A percentile compares a stretch with the other conserved stretches of the same genome.
Conservation (phyloP, 306 rosid species). For the Luffa acutangula region DNA sequence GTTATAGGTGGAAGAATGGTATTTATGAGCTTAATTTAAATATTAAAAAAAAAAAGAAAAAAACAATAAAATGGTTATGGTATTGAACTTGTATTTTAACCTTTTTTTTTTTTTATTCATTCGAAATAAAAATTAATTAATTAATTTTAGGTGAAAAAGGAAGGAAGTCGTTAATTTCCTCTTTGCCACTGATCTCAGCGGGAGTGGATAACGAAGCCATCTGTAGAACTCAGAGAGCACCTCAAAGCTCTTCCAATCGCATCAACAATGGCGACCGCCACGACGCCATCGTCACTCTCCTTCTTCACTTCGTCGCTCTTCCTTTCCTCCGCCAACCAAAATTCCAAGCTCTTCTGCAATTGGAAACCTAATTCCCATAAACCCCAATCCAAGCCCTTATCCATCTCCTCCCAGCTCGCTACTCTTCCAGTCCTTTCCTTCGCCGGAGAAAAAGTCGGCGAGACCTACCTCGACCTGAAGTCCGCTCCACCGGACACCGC, state of each 20-base stretch:
- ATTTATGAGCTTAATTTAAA: too few relatives aligned
- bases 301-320: constrained; percentile 49
- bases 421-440: constrained; percentile 77
- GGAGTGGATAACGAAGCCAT: constrained; percentile 11
- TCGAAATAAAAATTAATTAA: too few relatives aligned
- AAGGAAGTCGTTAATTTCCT: neutral
- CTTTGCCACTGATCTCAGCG: neutral
- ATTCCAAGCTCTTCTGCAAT: constrained; percentile 8
- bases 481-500: constrained; percentile 73
- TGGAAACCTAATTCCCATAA: constrained; percentile 16
- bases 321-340: constrained; percentile 25
- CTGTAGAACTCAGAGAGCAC: neutral
- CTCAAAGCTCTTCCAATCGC: neutral
- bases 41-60: too few relatives aligned
- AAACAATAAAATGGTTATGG: too few relatives aligned
- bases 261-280: constrained; percentile 34
- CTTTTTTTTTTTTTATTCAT: too few relatives aligned
- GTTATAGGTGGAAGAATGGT: too few relatives aligned
- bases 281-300: constrained; percentile 28
- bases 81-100: too few relatives aligned
- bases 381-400: constrained; percentile 15
- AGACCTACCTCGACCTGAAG: constrained; percentile 56
- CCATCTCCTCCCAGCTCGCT: constrained; percentile 48
- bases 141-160: neutral
- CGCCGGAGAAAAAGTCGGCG: constrained; percentile 64